Evolutionary conservation across 805 yeast genomes (phyloP).

Genomic region (Brettanomyces bruxellensis): DNA sequence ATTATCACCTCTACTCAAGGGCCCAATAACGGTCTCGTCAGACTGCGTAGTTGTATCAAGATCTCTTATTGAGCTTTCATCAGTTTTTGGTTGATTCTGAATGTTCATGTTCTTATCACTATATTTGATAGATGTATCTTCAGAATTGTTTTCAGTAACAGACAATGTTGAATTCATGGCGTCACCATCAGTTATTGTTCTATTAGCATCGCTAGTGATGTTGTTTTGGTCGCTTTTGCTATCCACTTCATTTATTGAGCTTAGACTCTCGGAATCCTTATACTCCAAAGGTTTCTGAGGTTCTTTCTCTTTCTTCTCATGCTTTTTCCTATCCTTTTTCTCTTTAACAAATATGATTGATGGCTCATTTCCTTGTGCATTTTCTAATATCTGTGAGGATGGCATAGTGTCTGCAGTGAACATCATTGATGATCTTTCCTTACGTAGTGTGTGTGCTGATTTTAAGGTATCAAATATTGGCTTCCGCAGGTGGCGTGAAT

Average conservation of each 20-base stretch:
- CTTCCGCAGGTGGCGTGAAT: slow-evolving; percentile 12
- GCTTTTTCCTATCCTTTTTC: slow-evolving; percentile 13
- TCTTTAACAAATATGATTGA: slow-evolving; percentile 54
- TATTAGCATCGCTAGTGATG: too few relatives aligned
- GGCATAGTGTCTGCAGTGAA: slow-evolving; percentile 67
- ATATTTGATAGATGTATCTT: too few relatives aligned
- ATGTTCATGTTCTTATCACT: neutral
- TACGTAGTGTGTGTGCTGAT: slow-evolving; percentile 13
- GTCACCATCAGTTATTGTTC: neutral
- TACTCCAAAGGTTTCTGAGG: neutral
- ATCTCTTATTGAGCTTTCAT: neutral
- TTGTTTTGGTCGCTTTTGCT: neutral
- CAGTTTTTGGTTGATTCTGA: neutral
- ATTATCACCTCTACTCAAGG: neutral
- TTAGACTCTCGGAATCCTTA: neutral
- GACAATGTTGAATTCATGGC: neutral
- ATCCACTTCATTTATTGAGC: neutral
- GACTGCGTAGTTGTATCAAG: neutral
- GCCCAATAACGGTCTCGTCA: neutral
- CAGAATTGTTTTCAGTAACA: too few relatives aligned
- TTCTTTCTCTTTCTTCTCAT: neutral
- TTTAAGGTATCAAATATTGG: slow-evolving; percentile 15
- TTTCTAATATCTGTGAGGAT: slow-evolving; percentile 54
- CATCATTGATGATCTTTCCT: slow-evolving; percentile 9
- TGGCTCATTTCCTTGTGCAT: slow-evolving; percentile 60